Conservation (phyloP, 176 grass and related monocot genomes). For the Triticum monococcum region DNA sequence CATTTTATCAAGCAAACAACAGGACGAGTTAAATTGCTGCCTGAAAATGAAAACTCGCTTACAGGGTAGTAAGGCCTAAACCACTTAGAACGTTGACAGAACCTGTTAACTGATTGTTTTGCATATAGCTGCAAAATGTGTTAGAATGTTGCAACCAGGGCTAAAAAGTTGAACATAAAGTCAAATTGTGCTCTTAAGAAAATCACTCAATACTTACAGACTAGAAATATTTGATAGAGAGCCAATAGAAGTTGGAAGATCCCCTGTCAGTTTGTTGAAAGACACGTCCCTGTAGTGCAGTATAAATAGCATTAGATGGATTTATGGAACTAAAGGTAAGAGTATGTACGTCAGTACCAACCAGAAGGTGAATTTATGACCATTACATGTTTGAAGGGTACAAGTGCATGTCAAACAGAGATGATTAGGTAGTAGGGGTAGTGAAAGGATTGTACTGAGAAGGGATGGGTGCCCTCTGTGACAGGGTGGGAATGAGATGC, state of each 20-base stretch:
- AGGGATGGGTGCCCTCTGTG: background rate
- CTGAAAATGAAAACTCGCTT: constrained; percentile 32
- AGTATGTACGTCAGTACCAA: background rate
- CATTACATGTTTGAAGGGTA: background rate
- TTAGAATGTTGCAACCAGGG: constrained; percentile 27
- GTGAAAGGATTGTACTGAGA: background rate
- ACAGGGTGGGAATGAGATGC: background rate
- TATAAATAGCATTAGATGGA: constrained; percentile 46
- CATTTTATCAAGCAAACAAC: background rate
- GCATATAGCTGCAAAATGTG: constrained; percentile 72
- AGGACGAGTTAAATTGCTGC: constrained; percentile 19
- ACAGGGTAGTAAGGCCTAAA: constrained; percentile 80
- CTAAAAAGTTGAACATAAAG: constrained; percentile 26
- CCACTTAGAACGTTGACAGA: constrained; percentile 75
- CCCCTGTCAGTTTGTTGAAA: constrained; percentile 88
- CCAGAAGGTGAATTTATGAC: background rate
- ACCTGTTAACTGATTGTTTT: constrained; percentile 87
- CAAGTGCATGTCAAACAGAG: background rate
- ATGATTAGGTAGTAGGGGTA: background rate
- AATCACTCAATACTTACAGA: constrained; percentile 61
- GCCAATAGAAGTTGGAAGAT: constrained; percentile 80
- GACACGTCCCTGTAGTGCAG: constrained; percentile 81
- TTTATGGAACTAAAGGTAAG: constrained; percentile 25
- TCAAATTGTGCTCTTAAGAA: background rate
- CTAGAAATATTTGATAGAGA: constrained; percentile 86